These are phyloP conservation scores for Colletotrichum eleusines DNA, from an alignment of 2,329 filamentous ascomycete genomes.

Conservation along the genomic window DNA sequence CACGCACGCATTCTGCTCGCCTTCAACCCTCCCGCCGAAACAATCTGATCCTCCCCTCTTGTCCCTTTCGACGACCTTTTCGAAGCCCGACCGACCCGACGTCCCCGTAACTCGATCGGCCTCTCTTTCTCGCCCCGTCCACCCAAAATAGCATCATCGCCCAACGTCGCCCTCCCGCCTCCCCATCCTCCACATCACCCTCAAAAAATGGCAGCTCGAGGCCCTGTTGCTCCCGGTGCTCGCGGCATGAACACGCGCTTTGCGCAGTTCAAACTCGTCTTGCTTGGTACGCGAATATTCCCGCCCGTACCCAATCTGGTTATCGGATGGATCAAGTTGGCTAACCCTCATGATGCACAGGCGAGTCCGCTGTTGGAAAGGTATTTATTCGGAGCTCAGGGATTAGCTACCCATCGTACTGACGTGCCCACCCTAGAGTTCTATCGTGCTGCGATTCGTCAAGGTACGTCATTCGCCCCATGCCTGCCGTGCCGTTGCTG, in stretches of 20 bases:
- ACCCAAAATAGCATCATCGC: constrained; percentile 3
- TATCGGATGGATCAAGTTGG: constrained; percentile 1
- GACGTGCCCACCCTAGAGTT: constrained; percentile 73
- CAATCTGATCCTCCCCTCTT: constrained; percentile 2
- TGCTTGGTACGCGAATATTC: constrained; percentile 78
- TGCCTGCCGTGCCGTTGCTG: not conserved
- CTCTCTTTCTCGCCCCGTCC: not conserved
- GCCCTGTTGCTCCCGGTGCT: constrained; percentile 62
- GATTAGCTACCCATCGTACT: constrained; percentile 20
- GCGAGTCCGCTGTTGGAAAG: constrained; percentile 99
- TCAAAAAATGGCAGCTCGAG: constrained; percentile 85
- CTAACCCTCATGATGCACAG: constrained; percentile 60
- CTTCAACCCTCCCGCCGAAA: not conserved
- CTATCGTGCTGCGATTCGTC: constrained; percentile 96
- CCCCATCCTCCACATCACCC: constrained; percentile 45
- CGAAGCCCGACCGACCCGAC: constrained; percentile 3
- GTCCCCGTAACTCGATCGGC: constrained; percentile 13
- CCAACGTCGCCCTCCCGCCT: constrained; percentile 12
- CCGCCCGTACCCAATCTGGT: not conserved
- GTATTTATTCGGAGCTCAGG: constrained; percentile 58
- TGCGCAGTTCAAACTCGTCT: constrained; percentile 98
- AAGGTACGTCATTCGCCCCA: constrained; percentile 77
- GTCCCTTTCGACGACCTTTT: constrained; percentile 6
- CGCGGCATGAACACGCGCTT: constrained; percentile 84
- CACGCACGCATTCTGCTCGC: too few relatives aligned